Conservation (phyloP, 2,329 filamentous ascomycete species). For the Helminthosporium solani region DNA sequence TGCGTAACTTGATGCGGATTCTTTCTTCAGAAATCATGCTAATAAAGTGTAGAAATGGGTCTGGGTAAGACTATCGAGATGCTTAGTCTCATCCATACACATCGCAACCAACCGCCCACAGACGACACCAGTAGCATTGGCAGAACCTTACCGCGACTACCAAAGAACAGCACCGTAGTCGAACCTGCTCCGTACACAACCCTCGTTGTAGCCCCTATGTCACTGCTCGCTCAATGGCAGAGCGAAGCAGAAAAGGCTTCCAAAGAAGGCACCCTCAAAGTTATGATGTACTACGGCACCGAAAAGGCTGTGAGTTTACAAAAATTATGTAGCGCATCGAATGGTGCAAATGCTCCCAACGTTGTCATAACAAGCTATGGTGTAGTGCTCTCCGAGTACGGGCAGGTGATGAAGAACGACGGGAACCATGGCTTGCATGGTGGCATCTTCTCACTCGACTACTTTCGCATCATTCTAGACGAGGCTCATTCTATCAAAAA, state of each 20-base stretch:
- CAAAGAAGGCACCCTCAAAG: conserved; percentile 75
- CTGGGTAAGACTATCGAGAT: conserved; percentile 98
- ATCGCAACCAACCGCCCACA: conserved; percentile 60
- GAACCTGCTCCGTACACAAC: conserved; percentile 82
- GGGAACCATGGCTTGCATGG: conserved; percentile 64
- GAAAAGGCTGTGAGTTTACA: conserved; percentile 81
- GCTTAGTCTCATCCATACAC: conserved; percentile 87
- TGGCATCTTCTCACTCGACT: conserved; percentile 85
- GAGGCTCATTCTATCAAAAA: conserved; percentile 95
- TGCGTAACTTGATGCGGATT: conserved; percentile 13
- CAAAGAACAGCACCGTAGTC: conserved; percentile 57
- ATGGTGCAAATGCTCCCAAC: conserved; percentile 75
- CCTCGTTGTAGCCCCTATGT: conserved; percentile 95
- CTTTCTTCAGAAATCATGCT: conserved; percentile 5
- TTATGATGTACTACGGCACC: conserved; percentile 85
- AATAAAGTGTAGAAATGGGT: conserved; percentile 70
- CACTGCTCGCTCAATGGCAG: conserved; percentile 93
- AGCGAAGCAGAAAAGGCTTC: conserved; percentile 93
- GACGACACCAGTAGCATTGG: conserved; percentile 47
- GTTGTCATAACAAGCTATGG: conserved; percentile 95
- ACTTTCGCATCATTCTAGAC: conserved; percentile 92
- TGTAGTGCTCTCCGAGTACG: conserved; percentile 85
- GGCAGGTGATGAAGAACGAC: conserved; percentile 66
- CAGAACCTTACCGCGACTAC: conserved; percentile 63
- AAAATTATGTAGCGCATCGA: conserved; percentile 72